Evolutionary conservation across 202 grass and related monocot genomes (phyloP), one percentile per base, ranked within the genome.

Genomic region (Setaria italica): DNA sequence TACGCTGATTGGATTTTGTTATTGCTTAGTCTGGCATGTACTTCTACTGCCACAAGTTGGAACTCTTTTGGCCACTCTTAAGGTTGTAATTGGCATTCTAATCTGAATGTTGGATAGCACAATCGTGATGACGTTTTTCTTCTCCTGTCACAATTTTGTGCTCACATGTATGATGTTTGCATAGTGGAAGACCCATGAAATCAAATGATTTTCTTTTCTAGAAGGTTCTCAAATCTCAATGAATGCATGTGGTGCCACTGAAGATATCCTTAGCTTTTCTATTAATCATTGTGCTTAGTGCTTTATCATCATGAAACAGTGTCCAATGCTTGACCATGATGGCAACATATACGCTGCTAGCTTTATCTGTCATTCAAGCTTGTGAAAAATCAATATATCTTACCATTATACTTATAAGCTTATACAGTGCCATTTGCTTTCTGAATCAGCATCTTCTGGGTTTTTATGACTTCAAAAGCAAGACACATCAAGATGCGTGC

Each of bases 401-500:
- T 73, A 11, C 15, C 14, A 62, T 37, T 47, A 6, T 74, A 56
- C 35, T 54, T 85, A 41, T 41, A 15, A 43, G 12, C 87, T 81
- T 74, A 83, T 74, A 76, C 72, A 4, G 2, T 48, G 16, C 1
- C 7, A 58, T 74, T 93, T 39, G 63, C 73, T 84, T 39, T 82
- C 21, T 72, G 65, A 58, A 33, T 51, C 88, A 98, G 93, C 84
- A 90, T 87, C 89, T 89, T 85, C 84, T 98, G 79, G 95, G 91
- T n/a, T 85, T 78, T 43, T 95, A 98, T 15, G 83, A 94, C 80
- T 98, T 98, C 84, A 98, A 98, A 86, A 95, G 91, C 88, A 98
- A 98, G 89, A 95, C 89, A 25, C 91, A 94, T 77, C 95, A 95
- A 76, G 91, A 98, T 69, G 91, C 87, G 4, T 98, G 94, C 84